Base-by-base conservation (phyloP, 2,329 filamentous ascomycete species). In the Ophiostoma perfectum region DNA sequence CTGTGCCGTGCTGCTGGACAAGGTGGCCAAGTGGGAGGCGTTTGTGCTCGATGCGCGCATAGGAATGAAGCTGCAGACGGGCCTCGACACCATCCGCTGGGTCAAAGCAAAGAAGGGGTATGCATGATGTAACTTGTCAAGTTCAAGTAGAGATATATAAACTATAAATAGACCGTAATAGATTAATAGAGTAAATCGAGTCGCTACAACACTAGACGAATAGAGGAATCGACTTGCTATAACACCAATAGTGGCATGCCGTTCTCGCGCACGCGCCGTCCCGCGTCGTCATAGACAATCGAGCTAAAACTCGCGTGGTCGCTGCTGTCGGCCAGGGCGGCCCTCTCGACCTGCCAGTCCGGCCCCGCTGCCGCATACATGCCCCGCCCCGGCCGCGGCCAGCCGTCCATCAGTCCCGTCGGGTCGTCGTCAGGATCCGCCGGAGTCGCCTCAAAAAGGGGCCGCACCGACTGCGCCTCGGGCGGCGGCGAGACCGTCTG, bases 1-100 rank as follows among this genome's bases (percentile, higher is more conserved):
- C 74, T 91, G 89, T 75, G 83, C 86, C 71, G 79, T 81, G 65
- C 87, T 87, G 78, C 78, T 95, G 27, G 84, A 89, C 41, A 88
- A 88, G 74, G 87, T 88, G 42, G 85, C 87, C 66, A 84, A 79
- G 65, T 93, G 90, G 90, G 90, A 92, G 74, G 75, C 78, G 0
- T 95, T 88, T 75, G 83, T 90, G 70, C 80, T 95, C 66, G 91
- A 96, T 78, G 87, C 88, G 18, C 83, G 91, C 72, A 84, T 93
- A 66, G 89, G 90, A 2, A 84, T 93, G 83, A 87, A 90, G 69
- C 84, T 92, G 67, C 87, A 89, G 74, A 89, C 88, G 4, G 90
- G 85, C 1, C 78, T 89, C 73, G 86, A 89, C 74, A 91, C 88
- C 16, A 75, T 92, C 65, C 81, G 78, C 60, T 87, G 85, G 85